A percentile compares a stretch with the other conserved stretches of the same genome.
phyloP scores from a whole-genome alignment of 169 alveolate species.

The Plasmodium inui region DNA sequence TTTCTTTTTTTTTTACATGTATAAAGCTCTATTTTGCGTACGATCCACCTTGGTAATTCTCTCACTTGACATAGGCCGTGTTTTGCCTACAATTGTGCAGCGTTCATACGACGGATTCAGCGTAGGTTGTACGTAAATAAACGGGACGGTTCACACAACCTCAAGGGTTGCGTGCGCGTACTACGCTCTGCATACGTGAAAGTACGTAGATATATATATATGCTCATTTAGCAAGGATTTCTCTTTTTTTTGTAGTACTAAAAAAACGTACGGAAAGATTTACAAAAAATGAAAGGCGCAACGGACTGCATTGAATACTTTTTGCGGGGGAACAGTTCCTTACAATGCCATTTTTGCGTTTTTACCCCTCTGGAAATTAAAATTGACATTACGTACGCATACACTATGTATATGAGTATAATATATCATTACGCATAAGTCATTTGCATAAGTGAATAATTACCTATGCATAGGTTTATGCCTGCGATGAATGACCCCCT shows the following conservation, averaged over 20 bases:
- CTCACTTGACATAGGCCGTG: background rate
- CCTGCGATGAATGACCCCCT: constrained; percentile 1
- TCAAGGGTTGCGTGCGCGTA: background rate
- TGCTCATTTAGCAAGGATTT: background rate
- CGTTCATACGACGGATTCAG: background rate
- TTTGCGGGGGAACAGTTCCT: background rate
- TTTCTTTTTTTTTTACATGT: background rate
- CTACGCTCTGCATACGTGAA: background rate
- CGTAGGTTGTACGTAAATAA: background rate
- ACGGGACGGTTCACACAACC: background rate
- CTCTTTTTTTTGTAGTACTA: background rate
- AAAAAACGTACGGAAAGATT: background rate
- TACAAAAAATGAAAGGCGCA: background rate
- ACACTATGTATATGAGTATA: background rate
- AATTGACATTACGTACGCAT: background rate
- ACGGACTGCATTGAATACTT: background rate
- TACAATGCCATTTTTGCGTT: background rate
- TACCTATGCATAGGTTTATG: background rate
- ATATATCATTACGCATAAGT: background rate
- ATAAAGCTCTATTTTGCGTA: background rate
- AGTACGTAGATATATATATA: background rate
- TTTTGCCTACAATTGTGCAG: background rate
- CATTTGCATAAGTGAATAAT: background rate
- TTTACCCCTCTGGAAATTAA: constrained; percentile 7
- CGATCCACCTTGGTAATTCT: background rate